Evolutionary conservation across 768 basidiomycete species (phyloP), one percentile per base, ranked within the genome.

Genomic region (Chlorophyllum brunneum): DNA sequence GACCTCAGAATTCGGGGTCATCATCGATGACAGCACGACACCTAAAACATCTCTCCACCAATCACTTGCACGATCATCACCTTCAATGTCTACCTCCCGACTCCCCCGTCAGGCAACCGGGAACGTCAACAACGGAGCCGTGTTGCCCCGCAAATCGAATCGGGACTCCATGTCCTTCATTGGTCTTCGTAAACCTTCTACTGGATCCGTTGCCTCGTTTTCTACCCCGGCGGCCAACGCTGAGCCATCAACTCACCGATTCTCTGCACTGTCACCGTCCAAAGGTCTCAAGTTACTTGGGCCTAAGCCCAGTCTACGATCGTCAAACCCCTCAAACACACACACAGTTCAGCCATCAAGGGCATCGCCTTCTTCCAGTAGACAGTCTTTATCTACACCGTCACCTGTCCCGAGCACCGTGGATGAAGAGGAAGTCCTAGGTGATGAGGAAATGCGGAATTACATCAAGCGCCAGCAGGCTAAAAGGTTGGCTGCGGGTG

Each of bases 391-490:
- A 20, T 92, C 88, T 3, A 91, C 89, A 1, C 90, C 92, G 2
- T 95, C 94, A 1, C 93, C 94, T 0, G 82, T 80, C 5, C 85
- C 86, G 23, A 85, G 82, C 58, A 73, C 80, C 2, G 73, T 88
- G 2, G 92, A 92, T 54, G 94, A 95, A 54, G 92, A 95, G 56
- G 91, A 95, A 65, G 45, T 87, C 5, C 70, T 88, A 15, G 97
- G 91, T 13, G 97, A 99, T 63, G 94, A 97, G 56, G 97, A 99
- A 71, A 99, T 99, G 97, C 69, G 89, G 62, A 86, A 88, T 54
- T 99, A 95, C 67, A 90, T 98, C 57, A 82, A 83, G 58, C 81
- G 94, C 22, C 91, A 97, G 58, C 88, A 93, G 59, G 82, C 90
- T 33, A 93, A 93, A 74, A 92, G 87, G 67, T 65, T 93, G 56